Conservation (phyloP, 768 basidiomycete species). For the Podaxis rugospora region DNA sequence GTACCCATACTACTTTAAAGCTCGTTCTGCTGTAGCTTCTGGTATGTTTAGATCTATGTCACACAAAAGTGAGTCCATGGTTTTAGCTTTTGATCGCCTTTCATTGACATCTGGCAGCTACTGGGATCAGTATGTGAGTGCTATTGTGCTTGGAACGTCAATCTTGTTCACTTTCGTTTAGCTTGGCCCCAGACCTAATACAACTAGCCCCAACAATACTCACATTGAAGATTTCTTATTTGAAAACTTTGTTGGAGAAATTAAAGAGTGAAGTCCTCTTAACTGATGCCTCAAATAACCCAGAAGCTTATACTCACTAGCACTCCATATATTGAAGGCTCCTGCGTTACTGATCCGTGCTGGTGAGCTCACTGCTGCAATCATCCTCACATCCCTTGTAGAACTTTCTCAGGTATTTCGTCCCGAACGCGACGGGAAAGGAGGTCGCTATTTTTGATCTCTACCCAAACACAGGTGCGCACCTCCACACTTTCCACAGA, state of each 20-base stretch:
- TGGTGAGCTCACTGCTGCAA: slow-evolving; percentile 28
- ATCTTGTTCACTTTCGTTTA: slow-evolving; percentile 9
- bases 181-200: slow-evolving; percentile 40
- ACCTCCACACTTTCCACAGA: too few relatives aligned
- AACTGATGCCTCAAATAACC: not conserved
- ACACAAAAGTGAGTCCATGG: slow-evolving; percentile 51
- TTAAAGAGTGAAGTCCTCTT: slow-evolving; percentile 38
- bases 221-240: slow-evolving; percentile 53
- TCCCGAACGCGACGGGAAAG: slow-evolving; percentile 50
- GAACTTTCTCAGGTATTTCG: slow-evolving; percentile 32
- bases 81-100: not conserved
- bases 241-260: slow-evolving; percentile 46
- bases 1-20: slow-evolving; percentile 10
- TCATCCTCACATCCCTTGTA: not conserved
- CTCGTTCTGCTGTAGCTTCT: not conserved
- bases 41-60: slow-evolving; percentile 42
- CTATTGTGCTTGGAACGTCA: not conserved
- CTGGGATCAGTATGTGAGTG: slow-evolving; percentile 52
- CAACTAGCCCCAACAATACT: slow-evolving; percentile 44
- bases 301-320: slow-evolving; percentile 14
- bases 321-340: slow-evolving; percentile 50
- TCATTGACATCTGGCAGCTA: slow-evolving; percentile 34
- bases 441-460: slow-evolving; percentile 58
- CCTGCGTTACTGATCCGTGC: slow-evolving; percentile 56
- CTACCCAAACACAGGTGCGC: slow-evolving; percentile 48